phyloP scores from a whole-genome alignment of 306 rosid species.

The Gynostemma pentaphyllum region DNA sequence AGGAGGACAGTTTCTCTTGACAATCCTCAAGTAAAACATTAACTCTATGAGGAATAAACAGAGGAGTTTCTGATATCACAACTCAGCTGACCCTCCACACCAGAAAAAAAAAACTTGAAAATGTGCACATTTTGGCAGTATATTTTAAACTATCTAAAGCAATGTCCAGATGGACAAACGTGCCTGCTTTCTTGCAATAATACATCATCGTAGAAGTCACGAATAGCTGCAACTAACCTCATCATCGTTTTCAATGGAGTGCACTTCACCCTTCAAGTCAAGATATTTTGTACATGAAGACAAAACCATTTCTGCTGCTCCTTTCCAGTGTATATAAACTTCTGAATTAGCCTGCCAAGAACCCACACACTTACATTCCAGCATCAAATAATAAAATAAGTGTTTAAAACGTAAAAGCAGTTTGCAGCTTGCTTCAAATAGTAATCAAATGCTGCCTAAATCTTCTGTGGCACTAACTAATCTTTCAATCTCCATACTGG shows the following conservation, averaged over 20 bases:
- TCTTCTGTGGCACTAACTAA: not conserved
- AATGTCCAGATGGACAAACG: not conserved
- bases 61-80: not conserved
- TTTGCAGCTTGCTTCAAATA: not conserved
- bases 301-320: conserved; percentile 90
- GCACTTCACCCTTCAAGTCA: conserved; percentile 52
- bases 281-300: conserved; percentile 56
- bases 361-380: conserved; percentile 11
- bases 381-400: not conserved
- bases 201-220: not conserved
- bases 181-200: not conserved
- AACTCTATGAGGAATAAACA: not conserved
- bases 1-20: not conserved
- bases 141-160: not conserved
- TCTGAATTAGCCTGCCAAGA: conserved; percentile 45
- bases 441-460: not conserved
- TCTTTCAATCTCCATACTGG: not conserved
- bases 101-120: not conserved
- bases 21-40: not conserved
- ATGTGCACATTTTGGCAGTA: not conserved
- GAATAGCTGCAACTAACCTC: conserved; percentile 39
- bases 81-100: not conserved
- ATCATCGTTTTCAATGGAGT: conserved; percentile 40
- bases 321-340: conserved; percentile 93
- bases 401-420: not conserved